phyloP scores from a whole-genome alignment of 2,329 filamentous ascomycete species.

The Calonectria crousiana region DNA sequence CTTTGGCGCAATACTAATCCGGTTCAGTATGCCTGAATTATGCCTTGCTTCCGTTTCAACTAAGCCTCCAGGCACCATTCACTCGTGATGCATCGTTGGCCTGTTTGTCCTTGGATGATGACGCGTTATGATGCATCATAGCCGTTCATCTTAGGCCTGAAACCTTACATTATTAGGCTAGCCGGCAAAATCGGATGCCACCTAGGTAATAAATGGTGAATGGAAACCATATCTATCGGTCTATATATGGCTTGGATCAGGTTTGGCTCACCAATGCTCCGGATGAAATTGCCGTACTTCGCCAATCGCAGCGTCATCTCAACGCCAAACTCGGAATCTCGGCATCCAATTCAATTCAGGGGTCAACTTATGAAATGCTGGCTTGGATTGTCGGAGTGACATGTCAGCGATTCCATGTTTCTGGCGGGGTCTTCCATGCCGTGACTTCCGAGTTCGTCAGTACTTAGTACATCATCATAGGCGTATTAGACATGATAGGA shows the following conservation, averaged over 20 bases:
- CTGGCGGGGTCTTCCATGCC: background rate
- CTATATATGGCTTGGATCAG: background rate
- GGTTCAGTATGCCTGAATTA: background rate
- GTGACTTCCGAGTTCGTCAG: background rate
- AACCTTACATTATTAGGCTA: background rate
- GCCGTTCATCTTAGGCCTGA: background rate
- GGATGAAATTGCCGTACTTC: slow-evolving; percentile 1
- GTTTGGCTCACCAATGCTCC: background rate
- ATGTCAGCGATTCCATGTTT: background rate
- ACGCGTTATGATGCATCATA: slow-evolving; percentile 10
- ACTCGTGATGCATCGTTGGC: background rate
- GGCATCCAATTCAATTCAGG: slow-evolving; percentile 10
- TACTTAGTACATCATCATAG: background rate
- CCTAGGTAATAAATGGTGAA: background rate
- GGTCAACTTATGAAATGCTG: background rate
- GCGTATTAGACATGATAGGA: too few species aligned
- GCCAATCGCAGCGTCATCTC: background rate
- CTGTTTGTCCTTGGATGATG: background rate
- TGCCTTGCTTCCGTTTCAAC: background rate
- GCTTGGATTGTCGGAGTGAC: background rate
- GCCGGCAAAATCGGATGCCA: slow-evolving; percentile 8
- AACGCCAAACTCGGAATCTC: slow-evolving; percentile 15
- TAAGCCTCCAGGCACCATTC: background rate
- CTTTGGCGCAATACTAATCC: background rate
- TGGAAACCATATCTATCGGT: background rate